Evolutionary conservation across 495 filamentous ascomycete species (phyloP).

Genomic region (Aspergillus leporis): DNA sequence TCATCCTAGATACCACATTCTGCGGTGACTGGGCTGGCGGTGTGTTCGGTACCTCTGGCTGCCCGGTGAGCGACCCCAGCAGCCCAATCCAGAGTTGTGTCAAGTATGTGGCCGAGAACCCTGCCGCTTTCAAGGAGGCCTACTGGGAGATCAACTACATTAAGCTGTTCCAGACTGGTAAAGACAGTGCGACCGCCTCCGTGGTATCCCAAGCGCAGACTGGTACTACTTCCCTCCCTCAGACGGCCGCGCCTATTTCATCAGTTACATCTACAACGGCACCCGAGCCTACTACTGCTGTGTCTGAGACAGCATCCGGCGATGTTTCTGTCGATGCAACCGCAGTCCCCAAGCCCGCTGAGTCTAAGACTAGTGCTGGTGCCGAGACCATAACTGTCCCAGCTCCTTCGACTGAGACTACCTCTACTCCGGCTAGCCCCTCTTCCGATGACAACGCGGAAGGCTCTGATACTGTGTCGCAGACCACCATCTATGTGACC

Average conservation of each 20-base stretch:
- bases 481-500: conserved; percentile 20
- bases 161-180: conserved; percentile 56
- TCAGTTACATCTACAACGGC: background rate
- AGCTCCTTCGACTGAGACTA: conserved; percentile 2
- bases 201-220: background rate
- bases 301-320: conserved; percentile 3
- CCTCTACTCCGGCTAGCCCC: conserved; percentile 7
- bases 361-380: background rate
- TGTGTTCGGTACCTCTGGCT: conserved; percentile 43
- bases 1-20: conserved; percentile 82
- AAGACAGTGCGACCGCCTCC: conserved; percentile 7
- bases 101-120: conserved; percentile 66
- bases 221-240: background rate
- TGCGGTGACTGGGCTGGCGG: conserved; percentile 89
- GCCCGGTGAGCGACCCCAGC: conserved; percentile 35
- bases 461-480: conserved; percentile 5
- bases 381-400: conserved; percentile 6
- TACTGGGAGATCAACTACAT: conserved; percentile 75
- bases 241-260: background rate
- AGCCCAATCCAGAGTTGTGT: conserved; percentile 54
- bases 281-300: background rate
- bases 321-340: background rate
- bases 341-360: background rate
- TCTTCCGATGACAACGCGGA: conserved; percentile 3
- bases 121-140: conserved; percentile 56